Percentiles rank a stretch among this genome's conserved stretches.
These are phyloP conservation scores for Dothiorella sarmentorum DNA, from an alignment of 2,329 filamentous ascomycete species.

Conservation along the genomic window DNA sequence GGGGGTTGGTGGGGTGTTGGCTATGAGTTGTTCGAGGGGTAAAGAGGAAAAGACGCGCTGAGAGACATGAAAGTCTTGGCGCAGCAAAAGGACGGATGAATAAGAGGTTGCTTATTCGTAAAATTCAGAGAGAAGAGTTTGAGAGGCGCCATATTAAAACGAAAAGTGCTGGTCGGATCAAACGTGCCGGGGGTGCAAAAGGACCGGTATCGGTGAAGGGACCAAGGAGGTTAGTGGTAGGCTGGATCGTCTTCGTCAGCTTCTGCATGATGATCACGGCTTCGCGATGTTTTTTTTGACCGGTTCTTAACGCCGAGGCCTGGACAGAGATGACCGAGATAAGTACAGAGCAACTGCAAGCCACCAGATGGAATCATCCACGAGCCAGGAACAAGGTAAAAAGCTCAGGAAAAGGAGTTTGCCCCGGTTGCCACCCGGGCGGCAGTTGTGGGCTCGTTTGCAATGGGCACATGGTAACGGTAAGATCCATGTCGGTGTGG, in stretches of 20 bases:
- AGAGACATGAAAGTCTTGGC: background rate
- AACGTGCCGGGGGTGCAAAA: background rate
- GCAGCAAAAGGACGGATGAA: background rate
- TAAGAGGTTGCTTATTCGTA: background rate
- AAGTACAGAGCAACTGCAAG: too few species aligned
- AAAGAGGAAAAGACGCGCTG: background rate
- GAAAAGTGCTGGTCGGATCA: background rate
- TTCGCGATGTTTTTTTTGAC: background rate
- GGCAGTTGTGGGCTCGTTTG: background rate
- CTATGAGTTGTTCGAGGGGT: background rate
- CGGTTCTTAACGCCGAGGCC: background rate
- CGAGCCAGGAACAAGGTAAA: background rate
- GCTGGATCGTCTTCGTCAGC: background rate
- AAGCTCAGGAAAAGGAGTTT: background rate
- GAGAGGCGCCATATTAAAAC: constrained; percentile 7
- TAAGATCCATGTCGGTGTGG: constrained; percentile 11
- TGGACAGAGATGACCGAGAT: background rate
- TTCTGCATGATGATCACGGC: background rate
- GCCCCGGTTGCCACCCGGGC: background rate
- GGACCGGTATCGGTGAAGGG: constrained; percentile 4
- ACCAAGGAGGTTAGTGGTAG: background rate
- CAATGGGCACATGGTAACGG: background rate
- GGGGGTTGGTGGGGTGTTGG: background rate
- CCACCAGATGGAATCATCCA: too few species aligned
- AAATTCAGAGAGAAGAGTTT: background rate